A percentile compares a stretch with the other conserved stretches of the same genome.
Evolutionary conservation across 2,329 filamentous ascomycete species (phyloP).

Genomic region (Claviceps purpurea): DNA sequence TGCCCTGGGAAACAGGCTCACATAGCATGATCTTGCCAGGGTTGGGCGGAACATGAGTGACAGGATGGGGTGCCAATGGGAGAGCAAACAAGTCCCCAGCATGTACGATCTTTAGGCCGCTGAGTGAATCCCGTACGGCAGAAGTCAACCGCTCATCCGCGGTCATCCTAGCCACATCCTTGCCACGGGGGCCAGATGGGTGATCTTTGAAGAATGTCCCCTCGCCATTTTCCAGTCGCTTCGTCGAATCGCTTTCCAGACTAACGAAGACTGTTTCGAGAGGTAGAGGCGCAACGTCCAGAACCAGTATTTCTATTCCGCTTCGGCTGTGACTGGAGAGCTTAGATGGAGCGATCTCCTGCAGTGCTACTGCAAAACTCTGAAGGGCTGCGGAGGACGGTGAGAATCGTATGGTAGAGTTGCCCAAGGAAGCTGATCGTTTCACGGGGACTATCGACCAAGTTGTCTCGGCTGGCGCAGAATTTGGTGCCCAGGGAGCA

Average conservation of each 20-base stretch:
- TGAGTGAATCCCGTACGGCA: conserved; percentile 62
- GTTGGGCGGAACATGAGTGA: conserved; percentile 72
- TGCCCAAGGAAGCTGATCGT: conserved; percentile 49
- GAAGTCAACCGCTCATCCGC: conserved; percentile 46
- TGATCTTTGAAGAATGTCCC: conserved; percentile 64
- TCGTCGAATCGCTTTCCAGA: conserved; percentile 67
- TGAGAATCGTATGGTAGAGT: conserved; percentile 69
- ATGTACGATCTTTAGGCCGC: conserved; percentile 64
- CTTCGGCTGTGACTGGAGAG: conserved; percentile 58
- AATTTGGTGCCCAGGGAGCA: conserved; percentile 55
- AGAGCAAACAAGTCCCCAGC: conserved; percentile 67
- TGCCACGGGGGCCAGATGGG: conserved; percentile 27
- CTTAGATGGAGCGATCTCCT: conserved; percentile 63
- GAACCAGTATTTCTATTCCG: conserved; percentile 69
- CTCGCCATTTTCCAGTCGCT: conserved; percentile 70
- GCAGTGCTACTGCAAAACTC: conserved; percentile 61
- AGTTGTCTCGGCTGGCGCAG: conserved; percentile 44
- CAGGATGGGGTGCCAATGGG: conserved; percentile 68
- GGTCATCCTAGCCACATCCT: conserved; percentile 20
- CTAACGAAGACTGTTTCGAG: conserved; percentile 80
- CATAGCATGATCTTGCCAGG: conserved; percentile 85
- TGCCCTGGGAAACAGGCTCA: conserved; percentile 83
- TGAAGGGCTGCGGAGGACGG: conserved; percentile 61
- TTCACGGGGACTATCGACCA: conserved; percentile 81
- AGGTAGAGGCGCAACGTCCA: conserved; percentile 67